phyloP scores from a whole-genome alignment of 2,329 filamentous ascomycete species.

The Colletotrichum liriopes region DNA sequence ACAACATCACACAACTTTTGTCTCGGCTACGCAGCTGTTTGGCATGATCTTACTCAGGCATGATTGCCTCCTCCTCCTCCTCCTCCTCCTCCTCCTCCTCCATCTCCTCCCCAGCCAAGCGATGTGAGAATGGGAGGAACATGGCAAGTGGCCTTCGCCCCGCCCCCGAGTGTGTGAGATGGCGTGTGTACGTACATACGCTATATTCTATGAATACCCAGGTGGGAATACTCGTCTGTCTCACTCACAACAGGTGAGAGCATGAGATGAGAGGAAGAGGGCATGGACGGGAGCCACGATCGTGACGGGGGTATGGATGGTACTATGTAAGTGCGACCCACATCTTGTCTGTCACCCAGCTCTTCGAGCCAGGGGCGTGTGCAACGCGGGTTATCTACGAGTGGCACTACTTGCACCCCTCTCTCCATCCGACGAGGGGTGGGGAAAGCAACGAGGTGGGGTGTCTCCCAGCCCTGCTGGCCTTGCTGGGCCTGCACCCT shows the following conservation, averaged over 20 bases:
- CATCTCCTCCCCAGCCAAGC: too few relatives aligned
- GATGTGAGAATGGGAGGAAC: too few relatives aligned
- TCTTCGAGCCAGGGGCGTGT: background rate
- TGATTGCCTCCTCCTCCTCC: background rate
- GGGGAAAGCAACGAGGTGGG: slow-evolving; percentile 7
- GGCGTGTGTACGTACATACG: too few relatives aligned
- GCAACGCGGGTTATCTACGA: background rate
- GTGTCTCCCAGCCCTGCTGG: slow-evolving; percentile 37
- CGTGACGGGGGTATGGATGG: background rate
- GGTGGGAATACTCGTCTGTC: background rate
- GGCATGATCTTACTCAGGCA: slow-evolving; percentile 4
- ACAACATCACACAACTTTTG: background rate
- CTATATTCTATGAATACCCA: too few relatives aligned
- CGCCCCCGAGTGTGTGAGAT: too few relatives aligned
- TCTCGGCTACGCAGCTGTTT: background rate
- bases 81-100: too few relatives aligned
- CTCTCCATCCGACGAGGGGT: background rate
- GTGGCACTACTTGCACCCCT: background rate
- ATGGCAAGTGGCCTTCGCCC: too few relatives aligned
- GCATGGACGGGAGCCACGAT: background rate
- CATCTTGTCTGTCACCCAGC: background rate
- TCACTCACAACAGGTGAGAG: background rate
- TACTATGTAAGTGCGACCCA: background rate
- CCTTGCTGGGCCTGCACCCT: slow-evolving; percentile 24
- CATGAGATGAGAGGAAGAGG: background rate